Base-by-base conservation (phyloP, 768 basidiomycete genomes). In the Serendipita vermifera region DNA sequence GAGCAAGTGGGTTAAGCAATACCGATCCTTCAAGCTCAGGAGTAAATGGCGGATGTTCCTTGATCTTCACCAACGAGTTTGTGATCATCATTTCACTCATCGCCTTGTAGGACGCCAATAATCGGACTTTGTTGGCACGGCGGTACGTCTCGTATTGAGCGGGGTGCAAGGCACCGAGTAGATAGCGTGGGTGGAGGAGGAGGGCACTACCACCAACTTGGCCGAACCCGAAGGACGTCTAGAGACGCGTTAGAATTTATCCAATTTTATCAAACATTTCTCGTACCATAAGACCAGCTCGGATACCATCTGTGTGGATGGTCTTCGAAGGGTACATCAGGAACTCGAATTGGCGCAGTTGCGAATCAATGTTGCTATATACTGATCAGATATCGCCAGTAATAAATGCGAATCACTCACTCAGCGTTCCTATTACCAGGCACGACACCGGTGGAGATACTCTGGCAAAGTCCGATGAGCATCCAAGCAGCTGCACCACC, bases 401-500 rank as follows among this genome's bases (percentile, higher is more conserved):
- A 55, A 15, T 6, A 51, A 29, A 43, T 15, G 40, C 33, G 15
- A 15, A 46, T 38, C 5, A 80, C 89, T 73, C 73, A 92, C 85
- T 97, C 92, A 75, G 85, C 87, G 68, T 94, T 97, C 62, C 90
- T 81, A 68, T 98, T 98, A 38, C 92, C 93, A 5, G 96, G 93
- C 60, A 99, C 76, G 60, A 94, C 77, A 54, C 93, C 96, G 40
- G 82, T 81, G 60, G 74, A 76, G 59, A 99, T 77, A 9, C 82
- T 81, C 68, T 99, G 92, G 55, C 91, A 70, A 56, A 98, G 75
- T 62, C 96, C 96, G 63, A 82, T 84, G 77, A 96, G 80, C 71
- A 92, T 89, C 94, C 92, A 97, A 1, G 92, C 87, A 55, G 94
- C 94, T n/a, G 96, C 89, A 59, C 94, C 96, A 69, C 96, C 96